Conservation (phyloP, 2,329 filamentous ascomycete species). For the Tolypocladium endophyticum region DNA sequence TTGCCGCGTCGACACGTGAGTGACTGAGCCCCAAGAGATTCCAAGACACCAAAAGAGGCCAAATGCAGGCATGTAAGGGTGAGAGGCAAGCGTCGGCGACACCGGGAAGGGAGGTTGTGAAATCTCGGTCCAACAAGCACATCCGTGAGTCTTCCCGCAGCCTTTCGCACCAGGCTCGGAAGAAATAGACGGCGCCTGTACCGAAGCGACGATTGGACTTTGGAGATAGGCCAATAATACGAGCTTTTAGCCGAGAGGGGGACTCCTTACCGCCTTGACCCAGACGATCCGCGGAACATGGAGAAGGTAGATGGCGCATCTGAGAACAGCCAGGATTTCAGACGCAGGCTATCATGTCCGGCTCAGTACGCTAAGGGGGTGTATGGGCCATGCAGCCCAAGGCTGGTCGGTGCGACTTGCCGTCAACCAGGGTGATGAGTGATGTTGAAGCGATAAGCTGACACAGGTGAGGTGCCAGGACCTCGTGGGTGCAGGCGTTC, state of each 20-base stretch:
- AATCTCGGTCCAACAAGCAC: neutral
- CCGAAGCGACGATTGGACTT: neutral
- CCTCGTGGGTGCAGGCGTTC: neutral
- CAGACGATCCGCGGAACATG: constrained; percentile 3
- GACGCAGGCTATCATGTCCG: constrained; percentile 3
- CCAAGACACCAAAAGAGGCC: neutral
- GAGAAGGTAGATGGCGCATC: constrained; percentile 1
- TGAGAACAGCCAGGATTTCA: constrained; percentile 1
- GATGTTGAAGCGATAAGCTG: neutral
- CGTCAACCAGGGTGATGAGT: constrained; percentile 1
- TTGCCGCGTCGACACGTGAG: constrained; percentile 3
- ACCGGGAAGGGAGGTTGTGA: neutral
- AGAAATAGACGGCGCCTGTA: neutral
- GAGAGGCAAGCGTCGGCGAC: constrained; percentile 3
- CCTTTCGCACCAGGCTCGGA: neutral
- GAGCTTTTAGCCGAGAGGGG: constrained; percentile 4
- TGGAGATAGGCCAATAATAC: constrained; percentile 3
- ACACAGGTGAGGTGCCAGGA: neutral
- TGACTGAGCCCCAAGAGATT: neutral
- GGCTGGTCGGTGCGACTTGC: constrained; percentile 7
- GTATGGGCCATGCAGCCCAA: constrained; percentile 3
- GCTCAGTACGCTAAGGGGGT: neutral
- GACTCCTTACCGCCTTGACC: constrained; percentile 1
- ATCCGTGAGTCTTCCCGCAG: neutral
- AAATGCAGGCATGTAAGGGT: neutral